Base-by-base conservation (phyloP, 2,329 filamentous ascomycete species). In the Lecanicillium sp. region DNA sequence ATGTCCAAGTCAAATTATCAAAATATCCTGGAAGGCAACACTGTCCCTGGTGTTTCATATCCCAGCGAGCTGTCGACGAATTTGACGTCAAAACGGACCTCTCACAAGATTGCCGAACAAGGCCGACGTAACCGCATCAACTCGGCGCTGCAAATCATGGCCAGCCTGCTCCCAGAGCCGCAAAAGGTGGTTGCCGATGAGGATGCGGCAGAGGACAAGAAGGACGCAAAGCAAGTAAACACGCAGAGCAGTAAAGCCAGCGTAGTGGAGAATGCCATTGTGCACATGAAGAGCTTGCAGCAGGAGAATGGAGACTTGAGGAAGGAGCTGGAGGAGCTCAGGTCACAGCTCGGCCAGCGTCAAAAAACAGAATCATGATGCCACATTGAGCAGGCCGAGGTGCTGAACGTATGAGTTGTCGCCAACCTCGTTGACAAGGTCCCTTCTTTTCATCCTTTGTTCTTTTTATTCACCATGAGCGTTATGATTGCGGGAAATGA, bases 1-100 rank as follows among this genome's bases (percentile, higher is more conserved):
- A 85, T 89, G 27, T 87, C 85, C 13, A 96, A 96, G 58, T 96
- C 90, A 2, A 98, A 98, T 54, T 98, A 98, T 53, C 90, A 96
- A 54, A 94, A 95, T 51, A 92, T 98, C 28, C 65, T 98, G 9
- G 92, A 96, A 57, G 92, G 92, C 35, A 96, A 88, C 36, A 81
- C 83, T 40, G 78, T 95, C 1, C 89, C 89, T 0, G 90, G 90
- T 11, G 83, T 95, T 11, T 84, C 83, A 2, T 96, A 95, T 50
- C 89, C 90, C 1, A 87, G 85, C 49, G 85, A 89, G 37, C 71
- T 98, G 30, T 94, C 89, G 6, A 94, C 89, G 16, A 95, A 95
- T 48, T 67, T 98, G 18, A 95, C 89, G 0, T 95, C 88, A 3
- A 98, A 98, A 66, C 83, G 90, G 38, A 96, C 92, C 2, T 95